Evolutionary conservation across 2,329 filamentous ascomycete species (phyloP), one percentile per base, ranked within the genome.

Genomic region (Fusarium paranaense): DNA sequence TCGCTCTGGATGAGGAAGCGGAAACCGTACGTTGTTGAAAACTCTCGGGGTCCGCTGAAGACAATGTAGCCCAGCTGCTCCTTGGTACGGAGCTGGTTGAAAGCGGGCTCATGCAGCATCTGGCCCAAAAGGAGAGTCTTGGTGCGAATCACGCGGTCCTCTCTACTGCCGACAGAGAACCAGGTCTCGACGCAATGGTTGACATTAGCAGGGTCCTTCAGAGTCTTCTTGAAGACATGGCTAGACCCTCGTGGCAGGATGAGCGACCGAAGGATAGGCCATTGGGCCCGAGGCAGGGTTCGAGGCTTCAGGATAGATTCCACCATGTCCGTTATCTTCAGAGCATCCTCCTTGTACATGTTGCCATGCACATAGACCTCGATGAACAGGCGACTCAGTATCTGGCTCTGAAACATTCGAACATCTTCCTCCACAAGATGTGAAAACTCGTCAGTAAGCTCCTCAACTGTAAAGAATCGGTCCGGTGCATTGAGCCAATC

Each of bases 1-100:
- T 99, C 96, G 80, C 95, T 98, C 85, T 99, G 97, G 33, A 99
- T 95, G 71, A 98, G 90, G 73, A 99, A 93, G 7, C 95, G 90
- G 83, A 97, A 97, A 1, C 94, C 94, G 78, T 94, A 92, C 0
- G 93, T 96, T 1, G 93, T 95, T n/a, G 91, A 86, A 64, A 93
- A 90, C 62, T 89, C 89, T 42, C 92, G 88, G 13, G 91, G 87
- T 32, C 95, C 94, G 58, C 94, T 96, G 83, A 96, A 98, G 1
- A 99, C 96, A 62, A 99, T 94, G 78, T 99, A 99, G 14, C 97
- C 97, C 8, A 99, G 92, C 83, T 99, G 96, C 82, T 99, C 96
- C 83, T 98, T 98, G 50, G 97, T 98, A 59, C 97, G 91, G 9
- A 99, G 88, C 82, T 97, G 95, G 83, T 99, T 95, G 80, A 98